phyloP scores from a whole-genome alignment of 1,284 basidiomycete species.

The Pisolithus thermaeus region DNA sequence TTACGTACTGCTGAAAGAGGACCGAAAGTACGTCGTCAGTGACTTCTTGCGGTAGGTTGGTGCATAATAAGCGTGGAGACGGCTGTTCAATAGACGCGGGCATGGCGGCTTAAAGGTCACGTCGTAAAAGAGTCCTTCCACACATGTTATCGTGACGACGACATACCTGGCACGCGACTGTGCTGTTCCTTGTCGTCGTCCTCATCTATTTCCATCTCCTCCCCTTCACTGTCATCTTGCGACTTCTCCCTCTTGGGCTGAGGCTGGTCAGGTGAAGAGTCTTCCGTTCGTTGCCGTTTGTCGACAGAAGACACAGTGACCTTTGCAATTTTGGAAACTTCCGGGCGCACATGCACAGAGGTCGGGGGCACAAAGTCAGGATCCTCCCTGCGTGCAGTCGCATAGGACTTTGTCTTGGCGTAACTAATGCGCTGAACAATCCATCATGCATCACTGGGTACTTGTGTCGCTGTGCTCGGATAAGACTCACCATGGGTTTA shows the following conservation, averaged over 20 bases:
- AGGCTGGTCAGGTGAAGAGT: conserved; percentile 47
- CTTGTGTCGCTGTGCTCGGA: conserved; percentile 9
- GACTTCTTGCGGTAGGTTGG: conserved; percentile 76
- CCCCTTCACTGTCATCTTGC: conserved; percentile 62
- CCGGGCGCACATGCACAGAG: conserved; percentile 48
- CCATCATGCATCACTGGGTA: conserved; percentile 2
- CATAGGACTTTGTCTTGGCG: conserved; percentile 81
- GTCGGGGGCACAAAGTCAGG: conserved; percentile 68
- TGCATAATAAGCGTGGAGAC: conserved; percentile 65
- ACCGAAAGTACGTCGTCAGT: conserved; percentile 75
- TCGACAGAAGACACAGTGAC: conserved; percentile 33
- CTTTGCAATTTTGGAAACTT: conserved; percentile 35
- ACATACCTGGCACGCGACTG: conserved; percentile 40
- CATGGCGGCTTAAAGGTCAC: conserved; percentile 35
- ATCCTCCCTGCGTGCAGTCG: conserved; percentile 69
- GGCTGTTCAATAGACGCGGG: conserved; percentile 52
- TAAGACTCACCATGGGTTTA: conserved; percentile 70
- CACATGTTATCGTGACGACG: conserved; percentile 12
- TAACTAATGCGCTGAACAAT: conserved; percentile 73
- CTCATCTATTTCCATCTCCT: conserved; percentile 84
- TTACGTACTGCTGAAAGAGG: conserved; percentile 80
- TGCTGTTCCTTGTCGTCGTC: conserved; percentile 53
- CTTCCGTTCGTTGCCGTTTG: conserved; percentile 68
- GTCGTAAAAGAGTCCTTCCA: conserved; percentile 25
- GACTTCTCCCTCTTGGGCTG: conserved; percentile 64